phyloP scores from a whole-genome alignment of 306 rosid species.

The Vigna unguiculata region DNA sequence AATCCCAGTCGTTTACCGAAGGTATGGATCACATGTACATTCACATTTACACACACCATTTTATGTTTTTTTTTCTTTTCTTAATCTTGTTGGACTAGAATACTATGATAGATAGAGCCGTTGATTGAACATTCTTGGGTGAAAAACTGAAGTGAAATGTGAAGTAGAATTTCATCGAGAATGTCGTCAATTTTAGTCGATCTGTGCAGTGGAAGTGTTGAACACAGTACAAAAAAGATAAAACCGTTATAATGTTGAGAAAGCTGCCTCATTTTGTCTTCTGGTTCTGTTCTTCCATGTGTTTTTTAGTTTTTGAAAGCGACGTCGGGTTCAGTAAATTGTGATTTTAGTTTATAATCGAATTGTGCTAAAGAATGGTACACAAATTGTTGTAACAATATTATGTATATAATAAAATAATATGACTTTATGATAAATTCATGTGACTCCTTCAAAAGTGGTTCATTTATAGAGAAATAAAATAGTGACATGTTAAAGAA shows the following conservation, averaged over 20 bases:
- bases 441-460: no score
- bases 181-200: background rate
- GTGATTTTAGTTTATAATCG: background rate
- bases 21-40: slow-evolving; percentile 27
- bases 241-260: background rate
- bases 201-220: background rate
- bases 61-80: background rate
- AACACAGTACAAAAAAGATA: background rate
- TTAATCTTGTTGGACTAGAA: background rate
- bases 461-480: no score
- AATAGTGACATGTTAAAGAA: no score
- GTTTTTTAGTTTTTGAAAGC: background rate
- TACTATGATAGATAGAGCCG: background rate
- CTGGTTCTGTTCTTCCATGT: background rate
- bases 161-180: background rate
- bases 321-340: background rate
- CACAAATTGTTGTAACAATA: no score
- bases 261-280: background rate
- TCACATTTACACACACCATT: background rate
- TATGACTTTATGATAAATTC: no score
- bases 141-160: background rate
- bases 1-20: slow-evolving; percentile 66
- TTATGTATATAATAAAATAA: no score
- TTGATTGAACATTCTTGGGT: background rate
- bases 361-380: background rate